These are phyloP conservation scores for Dryas integrifolia DNA, from an alignment of 331 rosid genomes.

Conservation along the genomic window DNA sequence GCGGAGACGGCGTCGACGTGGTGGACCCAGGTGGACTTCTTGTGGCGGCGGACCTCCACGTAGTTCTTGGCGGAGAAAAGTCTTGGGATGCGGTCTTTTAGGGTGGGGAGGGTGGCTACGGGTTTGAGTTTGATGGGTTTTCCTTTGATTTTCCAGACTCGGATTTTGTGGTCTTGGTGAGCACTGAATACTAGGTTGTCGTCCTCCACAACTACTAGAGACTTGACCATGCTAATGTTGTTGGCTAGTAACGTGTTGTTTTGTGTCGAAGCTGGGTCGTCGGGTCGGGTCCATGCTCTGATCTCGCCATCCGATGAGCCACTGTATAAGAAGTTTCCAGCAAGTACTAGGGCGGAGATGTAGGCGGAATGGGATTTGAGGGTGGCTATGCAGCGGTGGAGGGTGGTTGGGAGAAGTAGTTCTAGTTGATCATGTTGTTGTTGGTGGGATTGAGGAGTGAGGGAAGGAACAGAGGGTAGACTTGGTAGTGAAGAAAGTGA, in stretches of 20 bases:
- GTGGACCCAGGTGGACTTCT: slow-evolving; percentile 78
- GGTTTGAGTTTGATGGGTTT: slow-evolving; percentile 36
- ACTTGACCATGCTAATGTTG: slow-evolving; percentile 61
- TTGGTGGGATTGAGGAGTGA: slow-evolving; percentile 24
- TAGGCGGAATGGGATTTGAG: slow-evolving; percentile 55
- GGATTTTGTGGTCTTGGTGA: slow-evolving; percentile 82
- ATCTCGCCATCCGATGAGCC: slow-evolving; percentile 64
- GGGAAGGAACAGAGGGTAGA: slow-evolving; percentile 68
- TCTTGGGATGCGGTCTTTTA: slow-evolving; percentile 48
- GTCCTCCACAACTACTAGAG: slow-evolving; percentile 40
- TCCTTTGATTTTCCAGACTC: slow-evolving; percentile 61
- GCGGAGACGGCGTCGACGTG: slow-evolving; percentile 82
- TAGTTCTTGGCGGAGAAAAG: slow-evolving; percentile 57
- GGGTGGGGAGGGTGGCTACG: slow-evolving; percentile 73
- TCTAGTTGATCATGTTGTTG: slow-evolving; percentile 27
- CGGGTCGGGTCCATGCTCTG: slow-evolving; percentile 41
- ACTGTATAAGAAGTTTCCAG: slow-evolving; percentile 56
- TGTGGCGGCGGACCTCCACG: slow-evolving; percentile 68
- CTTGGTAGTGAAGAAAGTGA: slow-evolving; percentile 67
- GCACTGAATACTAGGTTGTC: slow-evolving; percentile 66
- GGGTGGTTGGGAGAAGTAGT: slow-evolving; percentile 9
- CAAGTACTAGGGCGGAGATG: slow-evolving; percentile 50
- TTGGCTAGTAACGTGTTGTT: slow-evolving; percentile 24
- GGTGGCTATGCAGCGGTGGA: slow-evolving; percentile 48
- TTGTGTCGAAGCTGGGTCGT: slow-evolving; percentile 1